Evolutionary conservation across 208 protist species (phyloP), one percentile per base, ranked within the genome.

Genomic region (Acanthamoeba triangularis): DNA sequence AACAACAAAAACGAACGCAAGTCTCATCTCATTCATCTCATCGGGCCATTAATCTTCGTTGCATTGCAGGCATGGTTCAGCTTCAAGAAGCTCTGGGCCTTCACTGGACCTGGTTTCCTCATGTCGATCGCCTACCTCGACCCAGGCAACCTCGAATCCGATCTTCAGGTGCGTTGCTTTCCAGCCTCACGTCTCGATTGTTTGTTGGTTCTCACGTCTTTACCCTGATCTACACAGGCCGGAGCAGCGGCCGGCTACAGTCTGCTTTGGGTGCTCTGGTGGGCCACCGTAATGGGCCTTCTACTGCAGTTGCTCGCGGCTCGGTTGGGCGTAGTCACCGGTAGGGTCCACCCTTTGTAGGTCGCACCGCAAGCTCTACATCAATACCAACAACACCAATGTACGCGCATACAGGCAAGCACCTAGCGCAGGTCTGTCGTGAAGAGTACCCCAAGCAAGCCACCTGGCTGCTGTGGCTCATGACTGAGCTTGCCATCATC

Each of bases 111-210:
- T 2, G 97, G 97, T 25, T 98, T 97, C 56, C 94, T 98, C 35
- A 98, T 98, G 97, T 95, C 78, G 67, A 97, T 98, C n/a, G 98
- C 98, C 7, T 98, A 98, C 95, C 76, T 98, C 6, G 98, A 98
- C 91, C 98, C 98, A 16, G 98, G 98, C 61, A 98, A 98, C 74
- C 85, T 98, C 16, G 96, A 98, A 84, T 95, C 95, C 20, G 98
- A 98, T 78, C 84, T 98, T 65, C 96, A 98, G 82, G 94, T 88
- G n/a, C n/a, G 96, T 93, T 63, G 35, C 28, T 44, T 61, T 44
- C 23, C 35, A 16, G 2, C 74, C 80, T n/a, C n/a, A n/a, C n/a
- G n/a, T n/a, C n/a, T n/a, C n/a, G 13, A 14, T 59, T 25, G 54
- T 25, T 25, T 25, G 16, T n/a, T 10, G 14, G 25, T 5, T 1